Base-by-base conservation (phyloP, 495 filamentous ascomycete genomes). In the Jackrogersella multiformis region DNA sequence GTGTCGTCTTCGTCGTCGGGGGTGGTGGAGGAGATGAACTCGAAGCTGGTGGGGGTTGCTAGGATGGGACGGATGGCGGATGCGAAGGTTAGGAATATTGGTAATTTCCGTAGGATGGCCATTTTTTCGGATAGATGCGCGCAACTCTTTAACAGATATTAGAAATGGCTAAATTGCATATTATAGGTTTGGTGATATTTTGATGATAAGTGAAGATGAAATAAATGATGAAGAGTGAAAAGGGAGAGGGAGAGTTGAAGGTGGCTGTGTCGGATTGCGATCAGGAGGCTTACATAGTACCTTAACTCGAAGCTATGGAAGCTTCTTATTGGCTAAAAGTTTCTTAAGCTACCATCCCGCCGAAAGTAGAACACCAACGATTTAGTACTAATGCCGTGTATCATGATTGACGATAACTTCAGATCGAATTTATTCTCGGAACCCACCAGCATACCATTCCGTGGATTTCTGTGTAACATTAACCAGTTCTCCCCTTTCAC, bases 1-100 rank as follows among this genome's bases (percentile, higher is more conserved):
- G 82, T 86, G 60, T 85, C 84, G 69, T 83, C 75, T 12, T 76
- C 74, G 44, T 80, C 73, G 35, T 76, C 77, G 69, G 45, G 35
- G 34, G 5, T 52, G 4, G 26, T 4, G 26, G 26, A 30, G 28
- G 45, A 60, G 59, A 48, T 60, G 44, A 32, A 35, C 13, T 55
- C 46, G 23, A 58, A 67, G 42, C 24, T 34, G 12, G 64, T 52
- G 44, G 64, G 62, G 42, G 39, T 69, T 16, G 65, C 54, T 26
- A 76, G 58, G 13, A 64, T 53, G 45, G 62, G 21, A 34, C 60
- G 44, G 7, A 66, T 21, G 28, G 41, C 28, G 24, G 60, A 53
- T 32, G 68, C 21, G 1, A 68, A 36, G 45, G 23, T 48, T 3
- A 62, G 60, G n/a, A 67, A 53, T 5, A 55, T 41, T 15, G 69